Evolutionary conservation across 164 flowering plant species (phyloP).

Genomic region (Amborella trichopoda): DNA sequence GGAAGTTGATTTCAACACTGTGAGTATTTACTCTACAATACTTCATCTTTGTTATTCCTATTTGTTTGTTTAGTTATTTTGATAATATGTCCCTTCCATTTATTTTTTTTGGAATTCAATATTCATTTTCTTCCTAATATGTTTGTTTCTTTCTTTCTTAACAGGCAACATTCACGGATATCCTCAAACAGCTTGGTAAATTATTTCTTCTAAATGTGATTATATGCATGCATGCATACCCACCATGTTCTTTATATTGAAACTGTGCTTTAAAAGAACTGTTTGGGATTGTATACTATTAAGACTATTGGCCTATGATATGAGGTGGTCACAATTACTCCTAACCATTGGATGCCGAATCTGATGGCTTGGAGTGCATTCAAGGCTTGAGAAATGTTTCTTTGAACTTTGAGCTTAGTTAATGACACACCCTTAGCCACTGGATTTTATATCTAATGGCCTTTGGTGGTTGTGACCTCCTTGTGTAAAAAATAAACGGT

Average conservation of each 20-base stretch:
- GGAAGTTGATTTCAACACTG: conserved; percentile 88
- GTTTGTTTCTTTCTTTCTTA: not conserved
- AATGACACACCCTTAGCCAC: no score
- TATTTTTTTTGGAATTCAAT: not conserved
- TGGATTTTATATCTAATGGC: no score
- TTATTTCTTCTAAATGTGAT: no score
- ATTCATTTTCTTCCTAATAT: not conserved
- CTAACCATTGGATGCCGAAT: not conserved
- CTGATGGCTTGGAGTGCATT: not conserved
- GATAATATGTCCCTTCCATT: not conserved
- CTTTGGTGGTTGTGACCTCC: no score
- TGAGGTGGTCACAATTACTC: no score
- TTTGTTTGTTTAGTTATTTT: not conserved
- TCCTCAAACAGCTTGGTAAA: conserved; percentile 17
- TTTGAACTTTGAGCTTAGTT: no score
- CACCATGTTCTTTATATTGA: not conserved
- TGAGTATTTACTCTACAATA: conserved; percentile 16
- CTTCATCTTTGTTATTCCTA: not conserved
- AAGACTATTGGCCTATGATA: not conserved
- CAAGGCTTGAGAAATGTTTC: not conserved
- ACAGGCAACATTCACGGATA: conserved; percentile 19
- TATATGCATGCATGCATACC: not conserved
- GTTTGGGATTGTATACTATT: not conserved
- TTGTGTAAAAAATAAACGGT: no score
- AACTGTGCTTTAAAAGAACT: no score